phyloP scores from a whole-genome alignment of 2,329 filamentous ascomycete genomes.

The Geosmithia putterillii region DNA sequence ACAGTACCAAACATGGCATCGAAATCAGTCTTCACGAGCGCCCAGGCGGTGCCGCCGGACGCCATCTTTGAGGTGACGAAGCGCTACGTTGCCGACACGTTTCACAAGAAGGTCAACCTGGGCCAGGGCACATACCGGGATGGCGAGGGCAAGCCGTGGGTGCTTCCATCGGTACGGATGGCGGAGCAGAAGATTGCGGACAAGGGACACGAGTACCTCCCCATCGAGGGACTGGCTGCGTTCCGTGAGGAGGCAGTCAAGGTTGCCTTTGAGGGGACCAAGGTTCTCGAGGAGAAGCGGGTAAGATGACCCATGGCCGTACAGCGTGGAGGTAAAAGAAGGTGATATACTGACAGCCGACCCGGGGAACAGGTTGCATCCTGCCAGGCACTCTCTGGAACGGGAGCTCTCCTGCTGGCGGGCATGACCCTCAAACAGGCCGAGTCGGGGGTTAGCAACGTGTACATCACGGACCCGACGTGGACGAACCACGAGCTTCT shows the following conservation, averaged over 20 bases:
- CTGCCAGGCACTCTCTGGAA: constrained; percentile 25
- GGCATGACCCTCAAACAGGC: constrained; percentile 17
- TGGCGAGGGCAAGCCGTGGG: constrained; percentile 22
- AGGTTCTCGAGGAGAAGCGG: constrained; percentile 12
- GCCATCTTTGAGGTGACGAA: constrained; percentile 21
- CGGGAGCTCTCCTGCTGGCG: constrained; percentile 23
- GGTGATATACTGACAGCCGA: neutral
- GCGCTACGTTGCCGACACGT: constrained; percentile 15
- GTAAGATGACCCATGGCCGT: constrained; percentile 12
- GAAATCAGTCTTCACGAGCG: constrained; percentile 8
- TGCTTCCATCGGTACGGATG: constrained; percentile 21
- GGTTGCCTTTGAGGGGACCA: constrained; percentile 15
- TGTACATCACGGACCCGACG: constrained; percentile 26
- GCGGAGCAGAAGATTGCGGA: constrained; percentile 8
- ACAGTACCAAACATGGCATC: neutral
- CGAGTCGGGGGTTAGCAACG: constrained; percentile 10
- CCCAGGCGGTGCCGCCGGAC: constrained; percentile 15
- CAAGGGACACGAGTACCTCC: constrained; percentile 20
- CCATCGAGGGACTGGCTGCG: constrained; percentile 18
- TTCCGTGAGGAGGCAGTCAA: constrained; percentile 18
- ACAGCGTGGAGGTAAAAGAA: no score
- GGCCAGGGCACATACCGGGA: constrained; percentile 25
- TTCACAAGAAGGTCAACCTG: constrained; percentile 22
- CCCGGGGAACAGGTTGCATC: constrained; percentile 13
- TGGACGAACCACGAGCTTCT: constrained; percentile 27